These are phyloP conservation scores for Viola odorata DNA, from an alignment of 345 rosid genomes.

Conservation along the genomic window DNA sequence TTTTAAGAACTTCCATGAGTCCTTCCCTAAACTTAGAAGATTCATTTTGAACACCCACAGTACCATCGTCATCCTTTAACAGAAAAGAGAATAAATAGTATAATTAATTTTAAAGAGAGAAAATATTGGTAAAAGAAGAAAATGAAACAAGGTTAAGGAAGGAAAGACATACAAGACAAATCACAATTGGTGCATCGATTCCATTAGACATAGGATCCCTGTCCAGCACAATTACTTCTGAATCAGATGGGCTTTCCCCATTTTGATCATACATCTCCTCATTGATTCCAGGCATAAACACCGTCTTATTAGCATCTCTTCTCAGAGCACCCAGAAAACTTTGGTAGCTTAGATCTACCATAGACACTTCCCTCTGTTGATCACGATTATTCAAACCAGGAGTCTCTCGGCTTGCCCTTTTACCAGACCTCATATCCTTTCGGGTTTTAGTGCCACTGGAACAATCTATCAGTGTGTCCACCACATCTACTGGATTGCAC, in stretches of 20 bases:
- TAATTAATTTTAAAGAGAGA: background rate
- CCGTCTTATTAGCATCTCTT: constrained; percentile 10
- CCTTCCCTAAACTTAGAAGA: constrained; percentile 40
- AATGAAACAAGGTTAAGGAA: background rate
- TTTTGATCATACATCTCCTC: constrained; percentile 21
- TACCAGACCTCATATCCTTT: background rate
- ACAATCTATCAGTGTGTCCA: background rate
- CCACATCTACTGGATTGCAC: constrained; percentile 1
- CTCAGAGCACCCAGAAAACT: constrained; percentile 13
- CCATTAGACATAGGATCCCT: constrained; percentile 25
- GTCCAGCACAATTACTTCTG: constrained; percentile 41
- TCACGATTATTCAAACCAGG: constrained; percentile 7
- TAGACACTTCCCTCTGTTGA: constrained; percentile 4
- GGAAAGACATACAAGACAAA: constrained; percentile 24
- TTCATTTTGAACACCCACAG: constrained; percentile 1
- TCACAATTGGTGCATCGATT: constrained; percentile 30
- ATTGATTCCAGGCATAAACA: constrained; percentile 14
- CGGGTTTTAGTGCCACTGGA: background rate
- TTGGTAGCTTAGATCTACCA: constrained; percentile 26
- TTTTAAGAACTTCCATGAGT: constrained; percentile 39
- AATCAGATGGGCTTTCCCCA: constrained; percentile 36
- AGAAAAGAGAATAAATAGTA: background rate
- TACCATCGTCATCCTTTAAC: constrained; percentile 22
- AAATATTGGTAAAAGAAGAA: background rate
- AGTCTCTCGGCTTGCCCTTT: constrained; percentile 3